Evolutionary conservation across 1,284 basidiomycete genomes (phyloP), one percentile per base, ranked within the genome.

Genomic region (Ceratobasidium sp.): DNA sequence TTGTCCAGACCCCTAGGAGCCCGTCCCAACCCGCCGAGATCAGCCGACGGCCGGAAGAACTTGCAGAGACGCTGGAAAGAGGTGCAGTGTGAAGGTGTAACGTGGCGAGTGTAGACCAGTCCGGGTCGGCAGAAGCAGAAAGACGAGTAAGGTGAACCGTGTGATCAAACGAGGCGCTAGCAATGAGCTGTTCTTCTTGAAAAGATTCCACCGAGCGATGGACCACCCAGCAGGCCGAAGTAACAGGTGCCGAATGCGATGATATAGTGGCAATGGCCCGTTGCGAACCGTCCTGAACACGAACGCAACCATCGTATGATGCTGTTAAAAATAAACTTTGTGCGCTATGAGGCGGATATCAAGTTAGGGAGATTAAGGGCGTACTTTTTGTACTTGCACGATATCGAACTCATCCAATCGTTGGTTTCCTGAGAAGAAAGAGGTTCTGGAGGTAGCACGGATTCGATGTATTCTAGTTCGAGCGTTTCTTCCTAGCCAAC

Each of bases 381-480:
- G 77, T 77, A 95, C 93, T 89, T 89, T 74, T 86, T 81, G 60
- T 89, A 78, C 73, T 83, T 82, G 72, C 91, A 89, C 51, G 90
- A 91, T 30, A 98, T 85, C 14, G 89, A 88, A 0, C 93, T 93
- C 0, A 97, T 90, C 96, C 96, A 99, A 77, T 98, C 96, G 75
- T 98, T 92, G 76, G 95, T 92, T 23, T 92, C 90, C 71, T 95
- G 85, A 40, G 90, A 86, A 0, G 90, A 86, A 79, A 94, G 86
- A 74, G 89, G 89, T 77, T 93, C 87, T 0, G 96, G 96, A 0
- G 96, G 96, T 79, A 98, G 84, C 0, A 97, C 87, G 33, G 90
- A 93, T 80, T 96, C 90, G 72, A 99, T 90, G 82, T 98, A 98
- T 81, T 98, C 95, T 67, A 99, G 87, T 78, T 96, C 91, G 44